Conservation (phyloP, 2,329 filamentous ascomycete genomes). For the Pseudocercospora crystallina region DNA sequence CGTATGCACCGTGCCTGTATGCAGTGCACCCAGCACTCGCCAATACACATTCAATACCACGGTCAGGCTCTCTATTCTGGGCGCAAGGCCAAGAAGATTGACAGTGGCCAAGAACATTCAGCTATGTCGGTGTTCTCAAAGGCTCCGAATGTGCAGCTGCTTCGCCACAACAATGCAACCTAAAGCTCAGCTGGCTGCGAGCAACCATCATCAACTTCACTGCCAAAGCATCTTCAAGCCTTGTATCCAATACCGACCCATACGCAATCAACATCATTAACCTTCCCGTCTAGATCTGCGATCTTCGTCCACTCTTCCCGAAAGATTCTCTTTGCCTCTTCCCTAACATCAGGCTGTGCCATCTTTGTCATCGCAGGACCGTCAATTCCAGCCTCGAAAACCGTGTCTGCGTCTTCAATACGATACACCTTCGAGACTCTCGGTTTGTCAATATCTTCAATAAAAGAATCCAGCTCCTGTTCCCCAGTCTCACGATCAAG, state of each 20-base stretch:
- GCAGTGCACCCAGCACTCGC: too few relatives aligned
- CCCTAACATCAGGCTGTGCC: conserved; percentile 32
- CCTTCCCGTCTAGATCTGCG: conserved; percentile 37
- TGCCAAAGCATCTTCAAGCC: conserved; percentile 3
- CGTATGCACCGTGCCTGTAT: too few relatives aligned
- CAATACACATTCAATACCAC: too few relatives aligned
- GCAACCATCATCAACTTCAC: neutral
- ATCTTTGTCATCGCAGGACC: conserved; percentile 29
- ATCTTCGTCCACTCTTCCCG: conserved; percentile 39
- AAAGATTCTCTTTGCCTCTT: conserved; percentile 35
- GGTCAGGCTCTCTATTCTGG: too few relatives aligned
- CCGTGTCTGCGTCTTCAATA: conserved; percentile 14
- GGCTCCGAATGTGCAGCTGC: too few relatives aligned
- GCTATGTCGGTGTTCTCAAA: too few relatives aligned
- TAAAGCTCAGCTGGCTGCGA: too few relatives aligned
- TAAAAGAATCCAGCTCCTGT: conserved; percentile 28
- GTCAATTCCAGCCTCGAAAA: conserved; percentile 38
- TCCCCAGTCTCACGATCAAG: conserved; percentile 31
- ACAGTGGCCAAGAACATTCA: too few relatives aligned
- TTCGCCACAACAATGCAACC: too few relatives aligned
- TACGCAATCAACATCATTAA: conserved; percentile 41
- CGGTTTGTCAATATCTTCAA: conserved; percentile 8
- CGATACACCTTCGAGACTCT: neutral
- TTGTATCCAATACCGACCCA: conserved; percentile 39
- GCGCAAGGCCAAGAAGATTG: too few relatives aligned